phyloP scores from a whole-genome alignment of 2,329 filamentous ascomycete species.

The Fusarium sp. region DNA sequence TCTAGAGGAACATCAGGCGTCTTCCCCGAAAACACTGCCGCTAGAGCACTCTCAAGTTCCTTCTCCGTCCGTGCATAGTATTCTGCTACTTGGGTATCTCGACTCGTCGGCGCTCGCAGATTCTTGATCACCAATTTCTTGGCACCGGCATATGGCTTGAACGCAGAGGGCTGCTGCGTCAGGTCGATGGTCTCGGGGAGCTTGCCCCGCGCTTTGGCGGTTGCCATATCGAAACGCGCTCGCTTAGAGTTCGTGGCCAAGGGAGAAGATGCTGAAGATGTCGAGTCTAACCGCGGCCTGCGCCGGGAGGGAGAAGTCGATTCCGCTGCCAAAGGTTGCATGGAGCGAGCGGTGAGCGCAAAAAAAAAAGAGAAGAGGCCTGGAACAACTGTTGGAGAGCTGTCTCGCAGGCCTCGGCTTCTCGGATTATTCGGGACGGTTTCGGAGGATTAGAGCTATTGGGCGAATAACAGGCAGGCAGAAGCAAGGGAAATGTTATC shows the following conservation, averaged over 20 bases:
- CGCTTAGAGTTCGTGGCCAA: slow-evolving; percentile 52
- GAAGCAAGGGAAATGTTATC: neutral
- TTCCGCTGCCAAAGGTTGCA: slow-evolving; percentile 54
- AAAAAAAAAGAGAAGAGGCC: slow-evolving; percentile 37
- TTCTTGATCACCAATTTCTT: slow-evolving; percentile 97
- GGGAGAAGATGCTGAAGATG: slow-evolving; percentile 52
- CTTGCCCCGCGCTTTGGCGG: slow-evolving; percentile 59
- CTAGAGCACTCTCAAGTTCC: slow-evolving; percentile 81
- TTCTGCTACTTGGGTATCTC: slow-evolving; percentile 74
- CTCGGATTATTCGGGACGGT: slow-evolving; percentile 29
- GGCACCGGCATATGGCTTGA: slow-evolving; percentile 82
- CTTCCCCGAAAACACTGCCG: slow-evolving; percentile 77
- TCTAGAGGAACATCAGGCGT: slow-evolving; percentile 83
- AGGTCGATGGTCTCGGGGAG: slow-evolving; percentile 58
- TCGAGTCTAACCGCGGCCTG: slow-evolving; percentile 56
- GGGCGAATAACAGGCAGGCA: neutral
- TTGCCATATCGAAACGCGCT: slow-evolving; percentile 55
- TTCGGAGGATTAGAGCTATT: slow-evolving; percentile 15
- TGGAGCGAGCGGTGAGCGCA: slow-evolving; percentile 44
- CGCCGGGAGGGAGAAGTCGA: slow-evolving; percentile 56
- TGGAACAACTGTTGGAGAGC: slow-evolving; percentile 49
- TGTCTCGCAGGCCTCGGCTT: slow-evolving; percentile 50
- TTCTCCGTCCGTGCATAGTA: slow-evolving; percentile 85
- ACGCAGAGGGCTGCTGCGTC: slow-evolving; percentile 59
- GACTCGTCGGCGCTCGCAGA: slow-evolving; percentile 74